A percentile compares a stretch with the other conserved stretches of the same genome.
phyloP scores from a whole-genome alignment of 2,329 filamentous ascomycete genomes.

The Trichoderma endophyticum region DNA sequence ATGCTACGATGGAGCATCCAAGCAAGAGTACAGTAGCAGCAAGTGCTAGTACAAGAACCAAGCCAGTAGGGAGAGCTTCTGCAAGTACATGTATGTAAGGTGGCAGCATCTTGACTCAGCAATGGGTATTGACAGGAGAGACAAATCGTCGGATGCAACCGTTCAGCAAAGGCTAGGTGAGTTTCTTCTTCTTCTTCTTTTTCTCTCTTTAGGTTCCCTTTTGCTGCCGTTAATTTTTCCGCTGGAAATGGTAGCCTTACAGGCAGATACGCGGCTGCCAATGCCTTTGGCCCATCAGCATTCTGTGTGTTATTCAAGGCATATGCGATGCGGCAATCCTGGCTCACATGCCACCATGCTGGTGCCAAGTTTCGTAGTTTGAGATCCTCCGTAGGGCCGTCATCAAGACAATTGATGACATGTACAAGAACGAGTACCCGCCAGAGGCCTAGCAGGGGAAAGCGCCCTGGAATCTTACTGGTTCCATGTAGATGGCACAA shows the following conservation, averaged over 20 bases:
- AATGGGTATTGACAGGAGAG: not conserved
- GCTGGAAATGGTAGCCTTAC: not conserved
- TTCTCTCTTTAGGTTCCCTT: not conserved
- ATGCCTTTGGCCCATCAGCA: not conserved
- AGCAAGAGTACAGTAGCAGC: not conserved
- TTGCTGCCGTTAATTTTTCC: not conserved
- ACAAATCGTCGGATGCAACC: not conserved
- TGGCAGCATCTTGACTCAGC: not conserved
- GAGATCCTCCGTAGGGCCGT: not conserved
- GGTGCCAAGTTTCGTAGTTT: not conserved
- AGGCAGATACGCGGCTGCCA: not conserved
- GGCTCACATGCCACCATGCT: not conserved
- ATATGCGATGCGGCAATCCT: not conserved
- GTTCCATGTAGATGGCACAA: slow-evolving; percentile 16
- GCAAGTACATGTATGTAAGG: not conserved
- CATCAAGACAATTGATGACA: not conserved
- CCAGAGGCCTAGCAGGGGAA: not conserved
- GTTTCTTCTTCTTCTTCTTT: not conserved
- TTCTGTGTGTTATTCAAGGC: not conserved
- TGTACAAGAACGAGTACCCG: not conserved
- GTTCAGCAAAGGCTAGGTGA: not conserved
- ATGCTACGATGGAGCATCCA: not conserved
- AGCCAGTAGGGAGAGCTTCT: not conserved
- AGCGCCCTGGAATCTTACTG: slow-evolving; percentile 13
- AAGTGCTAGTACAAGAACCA: not conserved